A percentile compares a stretch with the other conserved stretches of the same genome.
These are phyloP conservation scores for Boletus reticuloceps DNA, from an alignment of 768 basidiomycete genomes.

Conservation along the genomic window DNA sequence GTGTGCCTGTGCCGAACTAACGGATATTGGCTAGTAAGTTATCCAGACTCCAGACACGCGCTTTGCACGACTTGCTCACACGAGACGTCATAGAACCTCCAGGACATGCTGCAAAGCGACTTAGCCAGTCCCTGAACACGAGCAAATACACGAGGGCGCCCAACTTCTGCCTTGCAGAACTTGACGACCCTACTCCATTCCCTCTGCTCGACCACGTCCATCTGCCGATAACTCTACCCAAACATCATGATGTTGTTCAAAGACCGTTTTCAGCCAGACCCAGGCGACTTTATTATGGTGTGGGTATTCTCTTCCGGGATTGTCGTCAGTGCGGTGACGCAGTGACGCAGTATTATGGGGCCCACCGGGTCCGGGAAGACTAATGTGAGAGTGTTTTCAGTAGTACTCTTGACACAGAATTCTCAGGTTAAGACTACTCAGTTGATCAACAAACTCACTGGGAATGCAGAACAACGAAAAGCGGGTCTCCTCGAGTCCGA, in stretches of 20 bases:
- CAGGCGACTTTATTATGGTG: conserved; percentile 13
- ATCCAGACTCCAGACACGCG: no score
- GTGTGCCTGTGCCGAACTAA: not conserved
- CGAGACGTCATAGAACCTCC: no score
- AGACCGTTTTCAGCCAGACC: conserved; percentile 3
- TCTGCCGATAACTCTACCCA: not conserved
- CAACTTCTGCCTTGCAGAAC: no score
- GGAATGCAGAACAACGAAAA: not conserved
- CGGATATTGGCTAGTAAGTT: no score
- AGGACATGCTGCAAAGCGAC: no score
- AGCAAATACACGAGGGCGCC: not conserved
- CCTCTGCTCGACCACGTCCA: not conserved
- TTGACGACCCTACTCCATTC: no score
- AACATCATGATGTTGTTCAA: not conserved
- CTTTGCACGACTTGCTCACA: not conserved
- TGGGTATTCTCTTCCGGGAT: not conserved
- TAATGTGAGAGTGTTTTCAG: not conserved
- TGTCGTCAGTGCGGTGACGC: not conserved
- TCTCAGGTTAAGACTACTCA: not conserved
- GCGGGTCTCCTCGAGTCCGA: conserved; percentile 9
- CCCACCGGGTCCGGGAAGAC: no score
- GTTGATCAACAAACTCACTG: conserved; percentile 15
- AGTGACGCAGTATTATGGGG: not conserved
- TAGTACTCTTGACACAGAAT: not conserved
- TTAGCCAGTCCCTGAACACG: not conserved